Evolutionary conservation across 257 asterid species (phyloP), one percentile per base, ranked within the genome.

Genomic region (Fraxinus americana): DNA sequence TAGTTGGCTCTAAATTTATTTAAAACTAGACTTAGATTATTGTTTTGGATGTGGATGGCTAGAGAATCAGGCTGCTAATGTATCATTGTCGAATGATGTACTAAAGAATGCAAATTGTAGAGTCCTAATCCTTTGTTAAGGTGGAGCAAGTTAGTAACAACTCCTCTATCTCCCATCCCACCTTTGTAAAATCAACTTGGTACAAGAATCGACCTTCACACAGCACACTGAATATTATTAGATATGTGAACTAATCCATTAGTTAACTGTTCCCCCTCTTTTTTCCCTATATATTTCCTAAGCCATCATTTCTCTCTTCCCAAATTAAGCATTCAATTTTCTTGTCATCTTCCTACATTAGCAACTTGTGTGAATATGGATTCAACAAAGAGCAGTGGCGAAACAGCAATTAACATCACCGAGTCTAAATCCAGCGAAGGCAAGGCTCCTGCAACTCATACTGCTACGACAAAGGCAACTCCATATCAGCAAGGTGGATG

Each of bases 341-440:
- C 67, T 73, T 69, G 32, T 3, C 54, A 21, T 50, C 61, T 48
- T 50, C 30, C 32, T 9, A 41, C 21, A 48, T 14, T 65, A 14
- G 16, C 14, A 45, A 32, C 43, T 32, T 36, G 43, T 25, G 16
- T 41, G 27, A 68, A 29, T 23, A 65, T 67, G 70, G 84, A 79
- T 35, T 82, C 83, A 3, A 78, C 70, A 0, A 82, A 73, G 67
- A 80, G 77, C 74, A 76, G 70, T 35, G 77, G 75, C 1, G 88
- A 87, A 80, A 79, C 96, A 29, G 86, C 94, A 17, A 80, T 90
- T 48, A 74, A 81, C 77, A 81, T 92, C 8, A 38, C 43, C 2
- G 90, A 90, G 32, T 75, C 91, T 13, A 82, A 84, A 67, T 87
- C 96, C 82, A 21, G 71, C 78, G 85, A 87, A 80, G 84, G 77